A percentile compares a stretch with the other conserved stretches of the same genome.
Conservation (phyloP, 2,329 filamentous ascomycete species). For the Juglanconis oblonga region DNA sequence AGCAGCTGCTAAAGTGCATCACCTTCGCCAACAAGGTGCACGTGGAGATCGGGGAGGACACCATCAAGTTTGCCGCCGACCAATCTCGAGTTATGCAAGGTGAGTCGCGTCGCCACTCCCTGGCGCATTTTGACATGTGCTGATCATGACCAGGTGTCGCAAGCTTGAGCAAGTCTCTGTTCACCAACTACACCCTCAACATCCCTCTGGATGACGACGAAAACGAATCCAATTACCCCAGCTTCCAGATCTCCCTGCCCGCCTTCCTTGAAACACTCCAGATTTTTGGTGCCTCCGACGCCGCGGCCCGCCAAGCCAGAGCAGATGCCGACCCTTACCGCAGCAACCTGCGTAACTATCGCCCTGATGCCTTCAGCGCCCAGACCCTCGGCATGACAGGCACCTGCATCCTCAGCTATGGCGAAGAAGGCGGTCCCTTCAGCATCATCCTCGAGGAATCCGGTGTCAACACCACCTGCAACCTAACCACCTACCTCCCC, state of each 20-base stretch:
- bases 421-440: constrained; percentile 71
- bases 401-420: constrained; percentile 80
- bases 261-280: constrained; percentile 91
- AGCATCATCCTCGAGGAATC: constrained; percentile 83
- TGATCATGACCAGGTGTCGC: constrained; percentile 54
- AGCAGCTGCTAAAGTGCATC: constrained; percentile 59
- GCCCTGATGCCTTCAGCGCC: constrained; percentile 75
- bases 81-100: constrained; percentile 91
- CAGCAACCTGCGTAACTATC: constrained; percentile 60
- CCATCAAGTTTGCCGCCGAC: constrained; percentile 83
- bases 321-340: constrained; percentile 59
- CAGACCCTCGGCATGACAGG: constrained; percentile 80
- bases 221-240: constrained; percentile 49
- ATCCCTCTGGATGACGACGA: constrained; percentile 39
- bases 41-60: constrained; percentile 77
- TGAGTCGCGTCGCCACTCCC: constrained; percentile 34
- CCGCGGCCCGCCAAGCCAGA: constrained; percentile 55
- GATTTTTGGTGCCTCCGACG: constrained; percentile 85
- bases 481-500: constrained; percentile 82
- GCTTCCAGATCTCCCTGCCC: constrained; percentile 82
- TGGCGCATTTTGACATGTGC: constrained; percentile 24
- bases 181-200: constrained; percentile 78
- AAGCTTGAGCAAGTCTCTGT: constrained; percentile 84
- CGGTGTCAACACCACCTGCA: constrained; percentile 83
- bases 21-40: constrained; percentile 57